Evolutionary conservation across 768 basidiomycete species (phyloP), one percentile per base, ranked within the genome.

Genomic region (Boletus coccyginus): DNA sequence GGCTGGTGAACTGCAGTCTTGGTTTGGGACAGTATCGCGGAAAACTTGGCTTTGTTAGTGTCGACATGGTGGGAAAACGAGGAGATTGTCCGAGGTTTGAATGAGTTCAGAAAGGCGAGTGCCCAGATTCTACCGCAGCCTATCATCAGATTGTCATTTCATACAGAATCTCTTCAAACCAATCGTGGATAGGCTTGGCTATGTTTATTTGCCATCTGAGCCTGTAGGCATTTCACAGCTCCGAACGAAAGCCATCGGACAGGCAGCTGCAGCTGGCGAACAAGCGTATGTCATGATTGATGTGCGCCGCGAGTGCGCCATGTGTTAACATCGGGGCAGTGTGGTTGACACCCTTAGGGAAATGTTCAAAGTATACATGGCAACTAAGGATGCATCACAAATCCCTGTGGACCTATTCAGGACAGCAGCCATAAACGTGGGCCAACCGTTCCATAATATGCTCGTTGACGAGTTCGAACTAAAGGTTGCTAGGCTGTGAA

Each of bases 61-160:
- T 80, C 77, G 8, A 81, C 84, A 3, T 97, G 93, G 90, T 97
- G 92, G 89, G 94, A 96, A 70, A 75, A 92, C 65, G 75, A 72
- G 35, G 77, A 74, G 31, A 75, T 78, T 61, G 77, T 74, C 36
- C 78, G 77, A 38, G 75, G 78, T 46, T 66, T 95, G 46, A 77
- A 89, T 56, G 78, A 73, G 11, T 82, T 92, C 70, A 77, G 82
- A 56, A 74, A 77, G 65, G 89, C 87, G 67, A 52, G 81, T 69
- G 10, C 11, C 21, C 40, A n/a, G 38, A 53, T 57, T 48, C 27
- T 29, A 48, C 35, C 12, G 53, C 13, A 29, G 35, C 29, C 41
- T 46, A 27, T 55, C n/a, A 51, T 32, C 40, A 24, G 41, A 43
- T 43, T 52, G 7, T 24, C 2, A 19, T 50, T 43, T 38, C 12